Percentiles rank a stretch among this genome's conserved stretches.
Conservation (phyloP, 208 protist genomes). For the Trypanosoma congolense region DNA sequence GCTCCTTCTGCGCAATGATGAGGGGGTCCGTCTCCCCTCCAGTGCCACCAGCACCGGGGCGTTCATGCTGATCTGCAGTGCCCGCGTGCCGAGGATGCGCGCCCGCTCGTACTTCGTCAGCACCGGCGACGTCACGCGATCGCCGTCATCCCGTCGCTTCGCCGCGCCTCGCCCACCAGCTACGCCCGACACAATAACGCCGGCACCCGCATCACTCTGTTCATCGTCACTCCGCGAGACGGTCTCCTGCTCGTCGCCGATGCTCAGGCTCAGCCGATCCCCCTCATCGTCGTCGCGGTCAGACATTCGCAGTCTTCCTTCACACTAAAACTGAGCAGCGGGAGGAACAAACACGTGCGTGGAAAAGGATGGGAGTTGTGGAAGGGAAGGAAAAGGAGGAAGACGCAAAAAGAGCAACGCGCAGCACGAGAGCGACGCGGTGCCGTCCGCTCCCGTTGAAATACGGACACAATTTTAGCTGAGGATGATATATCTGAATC, state of each 20-base stretch:
- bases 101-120: slow-evolving; percentile 99
- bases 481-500: too few species aligned
- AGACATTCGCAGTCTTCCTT: slow-evolving; percentile 3
- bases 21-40: slow-evolving; percentile 98
- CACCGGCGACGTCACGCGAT: slow-evolving; percentile 93
- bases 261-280: slow-evolving; percentile 22
- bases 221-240: slow-evolving; percentile 20
- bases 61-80: slow-evolving; percentile 98
- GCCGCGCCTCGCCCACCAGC: slow-evolving; percentile 32
- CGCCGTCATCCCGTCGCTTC: slow-evolving; percentile 29
- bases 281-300: slow-evolving; percentile 25
- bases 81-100: slow-evolving; percentile 96
- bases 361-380: too few species aligned
- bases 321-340: background rate
- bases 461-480: too few species aligned
- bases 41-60: slow-evolving; percentile 96
- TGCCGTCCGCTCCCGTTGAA: too few species aligned
- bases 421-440: too few species aligned
- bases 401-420: too few species aligned
- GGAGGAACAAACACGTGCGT: too few species aligned
- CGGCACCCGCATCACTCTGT: slow-evolving; percentile 20
- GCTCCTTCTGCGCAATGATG: slow-evolving; percentile 97
- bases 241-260: slow-evolving; percentile 41
- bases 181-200: slow-evolving; percentile 52
- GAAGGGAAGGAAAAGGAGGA: too few species aligned